Evolutionary conservation across 805 yeast genomes (phyloP).

Genomic region (Cyberlindnera samutprakarnensis): DNA sequence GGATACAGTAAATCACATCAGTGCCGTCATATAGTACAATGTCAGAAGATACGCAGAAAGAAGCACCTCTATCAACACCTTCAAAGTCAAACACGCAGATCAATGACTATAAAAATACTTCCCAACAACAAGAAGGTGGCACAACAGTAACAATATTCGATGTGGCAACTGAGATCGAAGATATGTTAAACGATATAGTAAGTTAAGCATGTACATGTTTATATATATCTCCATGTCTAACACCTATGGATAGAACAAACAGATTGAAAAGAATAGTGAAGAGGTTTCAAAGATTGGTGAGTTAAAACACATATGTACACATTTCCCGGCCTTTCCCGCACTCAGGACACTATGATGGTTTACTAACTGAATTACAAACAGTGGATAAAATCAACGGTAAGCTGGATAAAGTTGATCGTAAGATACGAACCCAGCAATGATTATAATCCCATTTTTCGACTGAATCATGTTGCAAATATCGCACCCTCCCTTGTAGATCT

Average conservation of each 20-base stretch:
- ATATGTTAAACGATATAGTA: conserved; percentile 14
- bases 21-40: too few relatives aligned
- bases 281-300: neutral
- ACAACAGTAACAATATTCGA: conserved; percentile 23
- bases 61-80: conserved; percentile 10
- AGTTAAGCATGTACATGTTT: neutral
- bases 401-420: conserved; percentile 18
- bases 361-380: conserved; percentile 7
- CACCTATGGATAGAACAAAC: conserved; percentile 2
- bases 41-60: neutral
- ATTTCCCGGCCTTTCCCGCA: too few relatives aligned
- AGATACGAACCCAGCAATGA: conserved; percentile 4
- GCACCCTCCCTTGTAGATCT: too few relatives aligned
- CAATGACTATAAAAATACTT: neutral
- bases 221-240: neutral
- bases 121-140: neutral
- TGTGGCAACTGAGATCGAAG: conserved; percentile 25
- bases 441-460: too few relatives aligned
- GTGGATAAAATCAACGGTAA: conserved; percentile 19
- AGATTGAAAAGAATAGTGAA: conserved; percentile 17
- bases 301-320: neutral
- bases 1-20: too few relatives aligned
- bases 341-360: neutral
- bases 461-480: too few relatives aligned
- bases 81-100: conserved; percentile 4